Percentiles rank a stretch among this genome's conserved stretches.
Conservation (phyloP, 768 basidiomycete genomes). For the Scleroderma bovista region DNA sequence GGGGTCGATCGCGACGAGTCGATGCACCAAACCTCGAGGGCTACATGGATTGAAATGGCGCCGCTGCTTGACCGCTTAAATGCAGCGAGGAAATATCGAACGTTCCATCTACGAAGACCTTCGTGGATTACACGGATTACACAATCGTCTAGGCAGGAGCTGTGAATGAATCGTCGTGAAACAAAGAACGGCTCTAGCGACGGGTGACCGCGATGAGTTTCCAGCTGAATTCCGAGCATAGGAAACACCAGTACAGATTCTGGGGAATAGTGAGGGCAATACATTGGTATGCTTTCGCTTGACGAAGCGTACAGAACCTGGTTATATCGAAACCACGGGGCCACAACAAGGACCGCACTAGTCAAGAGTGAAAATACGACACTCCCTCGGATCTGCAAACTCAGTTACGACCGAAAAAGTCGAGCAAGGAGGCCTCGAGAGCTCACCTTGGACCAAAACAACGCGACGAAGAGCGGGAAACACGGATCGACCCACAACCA, state of each 20-base stretch:
- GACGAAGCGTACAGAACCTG: slow-evolving; percentile 45
- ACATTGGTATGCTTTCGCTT: background rate
- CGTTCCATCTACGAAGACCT: slow-evolving; percentile 64
- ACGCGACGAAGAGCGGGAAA: slow-evolving; percentile 24
- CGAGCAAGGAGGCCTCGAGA: slow-evolving; percentile 5
- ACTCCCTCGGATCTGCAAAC: slow-evolving; percentile 14
- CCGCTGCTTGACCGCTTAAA: slow-evolving; percentile 30
- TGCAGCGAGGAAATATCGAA: slow-evolving; percentile 61
- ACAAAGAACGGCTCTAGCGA: slow-evolving; percentile 23
- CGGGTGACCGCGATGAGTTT: slow-evolving; percentile 59
- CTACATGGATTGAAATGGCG: slow-evolving; percentile 41
- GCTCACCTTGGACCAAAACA: slow-evolving; percentile 31
- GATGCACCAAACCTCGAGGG: slow-evolving; percentile 48
- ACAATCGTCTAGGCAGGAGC: slow-evolving; percentile 48
- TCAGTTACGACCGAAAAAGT: too few species aligned
- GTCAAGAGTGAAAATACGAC: slow-evolving; percentile 5
- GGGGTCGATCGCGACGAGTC: slow-evolving; percentile 24
- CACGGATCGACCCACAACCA: slow-evolving; percentile 37
- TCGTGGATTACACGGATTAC: slow-evolving; percentile 80
- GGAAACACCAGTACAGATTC: slow-evolving; percentile 69
- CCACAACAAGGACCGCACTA: slow-evolving; percentile 12
- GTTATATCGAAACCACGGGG: slow-evolving; percentile 34
- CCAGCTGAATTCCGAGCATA: slow-evolving; percentile 67
- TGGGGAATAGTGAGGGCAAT: slow-evolving; percentile 22
- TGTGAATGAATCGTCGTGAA: slow-evolving; percentile 55